A percentile compares a stretch with the other conserved stretches of the same genome.
These are phyloP conservation scores for Arthrobotrys megalospora DNA, from an alignment of 2,329 filamentous ascomycete species.

Conservation along the genomic window DNA sequence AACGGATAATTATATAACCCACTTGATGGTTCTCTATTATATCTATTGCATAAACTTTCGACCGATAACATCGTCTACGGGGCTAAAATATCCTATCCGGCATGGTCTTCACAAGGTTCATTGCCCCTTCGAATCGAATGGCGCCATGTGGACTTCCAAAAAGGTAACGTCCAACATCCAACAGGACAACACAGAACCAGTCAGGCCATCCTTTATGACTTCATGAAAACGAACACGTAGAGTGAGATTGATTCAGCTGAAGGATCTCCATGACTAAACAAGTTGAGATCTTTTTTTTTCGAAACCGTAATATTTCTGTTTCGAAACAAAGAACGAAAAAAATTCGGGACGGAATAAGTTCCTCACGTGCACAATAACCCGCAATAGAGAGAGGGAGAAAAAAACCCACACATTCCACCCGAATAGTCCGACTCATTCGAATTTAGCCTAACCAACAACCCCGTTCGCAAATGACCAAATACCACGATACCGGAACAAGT, in stretches of 20 bases:
- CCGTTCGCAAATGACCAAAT: conserved; percentile 25
- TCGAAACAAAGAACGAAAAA: conserved; percentile 11
- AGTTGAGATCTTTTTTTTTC: neutral
- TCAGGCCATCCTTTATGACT: conserved; percentile 15
- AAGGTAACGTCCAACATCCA: conserved; percentile 12
- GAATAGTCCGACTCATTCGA: conserved; percentile 28
- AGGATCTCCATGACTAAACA: neutral
- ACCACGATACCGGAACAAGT: conserved; percentile 29
- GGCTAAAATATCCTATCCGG: conserved; percentile 7
- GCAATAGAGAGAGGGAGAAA: neutral
- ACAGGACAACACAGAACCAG: conserved; percentile 16
- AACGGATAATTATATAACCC: conserved; percentile 31
- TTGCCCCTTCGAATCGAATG: conserved; percentile 21
- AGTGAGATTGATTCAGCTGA: neutral
- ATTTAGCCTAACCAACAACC: conserved; percentile 33
- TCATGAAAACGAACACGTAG: conserved; percentile 26
- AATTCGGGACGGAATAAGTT: neutral
- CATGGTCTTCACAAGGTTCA: neutral
- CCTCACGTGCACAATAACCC: conserved; percentile 16
- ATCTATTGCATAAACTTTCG: conserved; percentile 3
- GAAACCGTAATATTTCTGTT: conserved; percentile 17
- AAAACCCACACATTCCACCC: conserved; percentile 24
- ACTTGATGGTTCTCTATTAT: neutral
- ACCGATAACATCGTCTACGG: conserved; percentile 19
- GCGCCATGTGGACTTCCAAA: conserved; percentile 28